phyloP scores from a whole-genome alignment of 352 stramenopile species.

The Pythium volutum region DNA sequence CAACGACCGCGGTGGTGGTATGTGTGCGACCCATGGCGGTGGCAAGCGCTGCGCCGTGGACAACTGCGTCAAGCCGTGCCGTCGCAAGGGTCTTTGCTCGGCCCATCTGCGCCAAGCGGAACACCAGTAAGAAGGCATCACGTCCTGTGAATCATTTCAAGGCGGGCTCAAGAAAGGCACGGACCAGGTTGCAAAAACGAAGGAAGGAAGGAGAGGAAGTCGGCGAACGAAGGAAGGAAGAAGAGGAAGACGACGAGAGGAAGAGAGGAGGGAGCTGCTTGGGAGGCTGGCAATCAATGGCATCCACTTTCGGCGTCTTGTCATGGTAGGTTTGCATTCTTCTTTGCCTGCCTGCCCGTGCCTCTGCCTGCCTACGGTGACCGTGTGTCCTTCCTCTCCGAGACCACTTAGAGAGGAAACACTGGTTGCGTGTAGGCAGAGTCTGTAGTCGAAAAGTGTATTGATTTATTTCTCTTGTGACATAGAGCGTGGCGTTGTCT shows the following conservation, averaged over 20 bases:
- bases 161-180: slow-evolving; percentile 25
- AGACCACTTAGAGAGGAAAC: slow-evolving; percentile 11
- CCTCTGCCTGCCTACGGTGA: background rate
- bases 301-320: slow-evolving; percentile 31
- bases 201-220: slow-evolving; percentile 8
- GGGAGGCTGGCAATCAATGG: slow-evolving; percentile 28
- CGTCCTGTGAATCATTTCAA: slow-evolving; percentile 13
- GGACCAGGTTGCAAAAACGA: slow-evolving; percentile 27
- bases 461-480: slow-evolving; percentile 29
- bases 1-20: slow-evolving; percentile 80
- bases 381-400: slow-evolving; percentile 8
- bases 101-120: slow-evolving; percentile 55
- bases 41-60: slow-evolving; percentile 75
- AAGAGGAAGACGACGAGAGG: slow-evolving; percentile 19
- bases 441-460: slow-evolving; percentile 17
- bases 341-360: slow-evolving; percentile 18
- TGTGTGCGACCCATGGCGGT: slow-evolving; percentile 75
- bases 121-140: slow-evolving; percentile 18
- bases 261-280: slow-evolving; percentile 16
- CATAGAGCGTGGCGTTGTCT: slow-evolving; percentile 23
- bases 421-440: background rate
- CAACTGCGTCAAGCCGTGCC: slow-evolving; percentile 72
- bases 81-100: slow-evolving; percentile 81
- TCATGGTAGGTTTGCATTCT: slow-evolving; percentile 30
- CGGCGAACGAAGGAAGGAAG: slow-evolving; percentile 2